Conservation (phyloP, 2,329 filamentous ascomycete species). For the Albifimbria verrucaria region DNA sequence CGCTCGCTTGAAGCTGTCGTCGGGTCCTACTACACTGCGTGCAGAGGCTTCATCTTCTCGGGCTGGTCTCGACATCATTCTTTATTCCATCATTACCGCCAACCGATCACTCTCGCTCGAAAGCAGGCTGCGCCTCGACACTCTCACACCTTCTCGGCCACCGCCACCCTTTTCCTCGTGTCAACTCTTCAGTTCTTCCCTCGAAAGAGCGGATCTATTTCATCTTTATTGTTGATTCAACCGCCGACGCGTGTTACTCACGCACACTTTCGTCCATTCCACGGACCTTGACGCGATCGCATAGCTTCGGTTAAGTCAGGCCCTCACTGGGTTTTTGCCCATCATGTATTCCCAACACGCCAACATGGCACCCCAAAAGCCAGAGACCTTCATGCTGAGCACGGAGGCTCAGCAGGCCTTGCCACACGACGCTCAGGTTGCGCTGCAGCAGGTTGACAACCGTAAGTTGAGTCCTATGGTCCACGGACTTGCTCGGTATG, state of each 20-base stretch:
- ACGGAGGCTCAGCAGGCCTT: slow-evolving; percentile 95
- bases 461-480: slow-evolving; percentile 51
- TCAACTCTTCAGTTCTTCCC: slow-evolving; percentile 3
- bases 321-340: slow-evolving; percentile 15
- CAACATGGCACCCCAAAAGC: slow-evolving; percentile 90
- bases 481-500: neutral
- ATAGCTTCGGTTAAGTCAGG: slow-evolving; percentile 21
- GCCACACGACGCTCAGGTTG: slow-evolving; percentile 94
- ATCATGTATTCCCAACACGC: slow-evolving; percentile 80
- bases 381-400: slow-evolving; percentile 98
- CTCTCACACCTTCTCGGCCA: slow-evolving; percentile 8
- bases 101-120: slow-evolving; percentile 17
- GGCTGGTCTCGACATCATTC: slow-evolving; percentile 44
- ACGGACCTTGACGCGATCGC: slow-evolving; percentile 19
- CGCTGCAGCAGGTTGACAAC: slow-evolving; percentile 97
- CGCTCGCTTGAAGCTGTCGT: slow-evolving; percentile 46
- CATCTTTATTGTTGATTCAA: slow-evolving; percentile 10
- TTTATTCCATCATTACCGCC: slow-evolving; percentile 17
- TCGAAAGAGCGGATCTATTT: neutral
- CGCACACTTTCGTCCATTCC: slow-evolving; percentile 11
- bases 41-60: slow-evolving; percentile 27
- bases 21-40: slow-evolving; percentile 27
- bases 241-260: slow-evolving; percentile 11
- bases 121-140: slow-evolving; percentile 31
- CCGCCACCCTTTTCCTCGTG: slow-evolving; percentile 5